Evolutionary conservation across 805 yeast species (phyloP).

Genomic region (Wickerhamomyces bovis): DNA sequence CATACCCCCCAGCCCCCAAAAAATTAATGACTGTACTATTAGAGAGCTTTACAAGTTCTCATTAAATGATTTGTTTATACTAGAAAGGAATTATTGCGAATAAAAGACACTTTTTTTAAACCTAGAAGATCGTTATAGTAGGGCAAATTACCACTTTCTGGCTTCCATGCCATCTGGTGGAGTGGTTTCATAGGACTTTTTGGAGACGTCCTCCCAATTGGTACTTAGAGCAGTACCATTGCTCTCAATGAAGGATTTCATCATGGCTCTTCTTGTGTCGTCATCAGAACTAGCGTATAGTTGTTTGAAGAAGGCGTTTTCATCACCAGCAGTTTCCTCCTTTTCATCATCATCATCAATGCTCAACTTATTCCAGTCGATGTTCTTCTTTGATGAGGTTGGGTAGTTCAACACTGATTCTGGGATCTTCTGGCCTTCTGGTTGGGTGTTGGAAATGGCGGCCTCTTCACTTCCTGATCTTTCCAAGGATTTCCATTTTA

Average conservation of each 20-base stretch:
- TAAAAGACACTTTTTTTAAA: background rate
- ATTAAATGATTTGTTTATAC: background rate
- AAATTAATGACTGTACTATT: background rate
- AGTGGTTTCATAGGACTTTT: slow-evolving; percentile 39
- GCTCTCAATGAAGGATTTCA: slow-evolving; percentile 91
- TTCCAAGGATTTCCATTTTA: slow-evolving; percentile 51
- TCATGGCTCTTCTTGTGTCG: slow-evolving; percentile 89
- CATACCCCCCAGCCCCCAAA: background rate
- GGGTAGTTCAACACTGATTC: slow-evolving; percentile 38
- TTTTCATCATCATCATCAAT: slow-evolving; percentile 40
- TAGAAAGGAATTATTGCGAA: background rate
- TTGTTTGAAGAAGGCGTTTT: slow-evolving; percentile 66
- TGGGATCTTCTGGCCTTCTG: background rate
- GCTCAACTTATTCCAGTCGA: slow-evolving; percentile 65
- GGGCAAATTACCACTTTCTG: slow-evolving; percentile 10
- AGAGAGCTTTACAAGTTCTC: background rate
- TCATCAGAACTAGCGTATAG: slow-evolving; percentile 78
- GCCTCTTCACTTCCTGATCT: slow-evolving; percentile 8
- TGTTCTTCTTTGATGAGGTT: slow-evolving; percentile 51
- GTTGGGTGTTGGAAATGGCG: background rate
- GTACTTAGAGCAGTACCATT: slow-evolving; percentile 92
- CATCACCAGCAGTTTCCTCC: slow-evolving; percentile 37
- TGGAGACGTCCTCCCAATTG: slow-evolving; percentile 83
- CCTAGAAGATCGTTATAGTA: background rate
- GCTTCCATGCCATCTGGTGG: slow-evolving; percentile 24